Conservation (phyloP, 495 filamentous ascomycete species). For the Penicillium pulvis region DNA sequence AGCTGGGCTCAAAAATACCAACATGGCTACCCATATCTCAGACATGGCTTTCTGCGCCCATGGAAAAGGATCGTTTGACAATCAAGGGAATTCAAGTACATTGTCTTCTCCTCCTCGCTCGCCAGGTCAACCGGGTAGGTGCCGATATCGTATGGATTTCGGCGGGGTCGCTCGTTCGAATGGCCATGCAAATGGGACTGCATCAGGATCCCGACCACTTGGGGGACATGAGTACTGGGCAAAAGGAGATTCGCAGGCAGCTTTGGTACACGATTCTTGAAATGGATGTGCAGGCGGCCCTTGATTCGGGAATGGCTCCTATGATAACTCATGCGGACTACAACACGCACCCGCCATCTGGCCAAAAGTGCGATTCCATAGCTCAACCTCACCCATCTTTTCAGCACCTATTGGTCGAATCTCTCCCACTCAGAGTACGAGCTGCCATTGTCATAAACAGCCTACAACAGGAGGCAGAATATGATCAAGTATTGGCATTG, state of each 20-base stretch:
- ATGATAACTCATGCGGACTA: constrained; percentile 52
- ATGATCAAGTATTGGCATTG: constrained; percentile 44
- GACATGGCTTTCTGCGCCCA: constrained; percentile 51
- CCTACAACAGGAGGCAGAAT: constrained; percentile 46
- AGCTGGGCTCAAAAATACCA: constrained; percentile 30
- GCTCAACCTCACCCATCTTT: constrained; percentile 26
- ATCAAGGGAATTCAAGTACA: constrained; percentile 49
- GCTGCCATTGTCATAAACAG: constrained; percentile 45
- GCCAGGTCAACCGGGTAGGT: constrained; percentile 48
- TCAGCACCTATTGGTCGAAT: constrained; percentile 46
- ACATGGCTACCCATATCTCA: constrained; percentile 53
- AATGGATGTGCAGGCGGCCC: constrained; percentile 50
- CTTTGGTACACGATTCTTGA: constrained; percentile 64
- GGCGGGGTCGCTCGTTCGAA: constrained; percentile 50
- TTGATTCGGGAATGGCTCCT: constrained; percentile 55
- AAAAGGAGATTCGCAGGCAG: constrained; percentile 52
- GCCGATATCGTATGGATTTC: constrained; percentile 56
- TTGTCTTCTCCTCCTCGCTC: constrained; percentile 52
- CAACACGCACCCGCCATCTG: constrained; percentile 22
- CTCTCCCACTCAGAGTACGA: constrained; percentile 43
- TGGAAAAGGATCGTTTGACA: constrained; percentile 50
- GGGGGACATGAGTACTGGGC: constrained; percentile 36
- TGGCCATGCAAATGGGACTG: constrained; percentile 56
- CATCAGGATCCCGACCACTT: constrained; percentile 57
- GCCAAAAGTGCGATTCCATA: not conserved